Evolutionary conservation across 352 stramenopile species (phyloP).

Genomic region (Lagenidium sp.): DNA sequence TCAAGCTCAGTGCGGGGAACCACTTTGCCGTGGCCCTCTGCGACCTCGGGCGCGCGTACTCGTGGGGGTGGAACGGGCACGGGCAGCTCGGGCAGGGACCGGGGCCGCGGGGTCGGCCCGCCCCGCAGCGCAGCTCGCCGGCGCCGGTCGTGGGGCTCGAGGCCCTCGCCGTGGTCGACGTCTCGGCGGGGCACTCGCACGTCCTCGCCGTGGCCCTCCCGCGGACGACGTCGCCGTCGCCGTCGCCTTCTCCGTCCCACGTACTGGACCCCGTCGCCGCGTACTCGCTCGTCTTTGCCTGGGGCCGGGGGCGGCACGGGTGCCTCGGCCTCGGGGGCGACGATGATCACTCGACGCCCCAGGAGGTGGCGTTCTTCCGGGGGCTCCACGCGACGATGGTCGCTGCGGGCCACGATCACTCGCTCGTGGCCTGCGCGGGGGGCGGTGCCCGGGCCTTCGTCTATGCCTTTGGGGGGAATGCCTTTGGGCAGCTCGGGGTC

Average conservation of each 20-base stretch:
- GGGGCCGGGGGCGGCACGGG: conserved; percentile 28
- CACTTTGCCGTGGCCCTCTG: conserved; percentile 54
- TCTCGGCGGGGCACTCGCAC: conserved; percentile 42
- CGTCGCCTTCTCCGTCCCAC: too few species aligned
- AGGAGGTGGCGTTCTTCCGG: conserved; percentile 52
- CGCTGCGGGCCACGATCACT: conserved; percentile 52
- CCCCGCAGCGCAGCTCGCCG: conserved; percentile 15
- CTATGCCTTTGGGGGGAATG: conserved; percentile 68
- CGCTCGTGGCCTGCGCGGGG: conserved; percentile 41
- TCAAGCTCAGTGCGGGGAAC: conserved; percentile 45
- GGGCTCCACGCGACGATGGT: conserved; percentile 32
- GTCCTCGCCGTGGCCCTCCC: conserved; percentile 24
- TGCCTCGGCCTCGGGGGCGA: conserved; percentile 53
- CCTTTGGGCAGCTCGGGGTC: conserved; percentile 51
- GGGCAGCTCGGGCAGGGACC: conserved; percentile 49
- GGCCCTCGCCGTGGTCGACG: conserved; percentile 23
- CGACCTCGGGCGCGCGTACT: conserved; percentile 24
- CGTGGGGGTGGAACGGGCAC: conserved; percentile 47
- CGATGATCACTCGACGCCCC: conserved; percentile 12
- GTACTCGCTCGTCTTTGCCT: conserved; percentile 37
- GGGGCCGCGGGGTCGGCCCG: neutral
- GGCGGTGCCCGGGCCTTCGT: conserved; percentile 32
- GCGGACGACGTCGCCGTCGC: neutral
- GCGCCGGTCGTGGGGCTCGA: conserved; percentile 21
- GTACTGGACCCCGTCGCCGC: conserved; percentile 2